A percentile compares a stretch with the other conserved stretches of the same genome.
Evolutionary conservation across 208 protist genomes (phyloP).

Genomic region (Spongospora subterranea): DNA sequence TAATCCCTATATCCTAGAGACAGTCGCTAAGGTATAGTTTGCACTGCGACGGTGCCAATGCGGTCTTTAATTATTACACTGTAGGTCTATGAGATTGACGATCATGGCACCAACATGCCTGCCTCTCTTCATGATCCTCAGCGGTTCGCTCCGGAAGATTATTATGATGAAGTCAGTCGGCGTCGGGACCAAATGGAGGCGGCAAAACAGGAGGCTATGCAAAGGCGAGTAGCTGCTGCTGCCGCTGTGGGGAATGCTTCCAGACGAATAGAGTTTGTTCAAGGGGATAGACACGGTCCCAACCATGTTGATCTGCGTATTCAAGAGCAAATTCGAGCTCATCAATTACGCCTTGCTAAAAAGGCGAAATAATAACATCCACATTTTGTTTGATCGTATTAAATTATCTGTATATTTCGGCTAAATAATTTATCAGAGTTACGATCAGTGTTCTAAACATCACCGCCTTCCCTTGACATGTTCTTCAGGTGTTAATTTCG

Average conservation of each 20-base stretch:
- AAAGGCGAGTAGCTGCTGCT: neutral
- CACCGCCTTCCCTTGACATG: too few species aligned
- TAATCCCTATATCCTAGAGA: slow-evolving; percentile 50
- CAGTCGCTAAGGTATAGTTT: slow-evolving; percentile 23
- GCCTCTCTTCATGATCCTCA: neutral
- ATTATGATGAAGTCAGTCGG: neutral
- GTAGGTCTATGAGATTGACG: slow-evolving; percentile 27
- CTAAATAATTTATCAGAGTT: too few species aligned
- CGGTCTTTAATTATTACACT: neutral
- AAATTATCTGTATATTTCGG: too few species aligned
- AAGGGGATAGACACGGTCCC: too few species aligned
- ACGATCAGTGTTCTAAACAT: too few species aligned
- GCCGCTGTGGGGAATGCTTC: neutral
- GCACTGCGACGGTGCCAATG: neutral
- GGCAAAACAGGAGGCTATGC: neutral
- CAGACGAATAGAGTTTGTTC: too few species aligned
- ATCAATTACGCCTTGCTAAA: neutral
- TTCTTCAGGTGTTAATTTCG: too few species aligned
- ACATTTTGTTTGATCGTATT: too few species aligned
- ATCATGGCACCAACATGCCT: slow-evolving; percentile 32
- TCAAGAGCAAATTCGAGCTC: neutral
- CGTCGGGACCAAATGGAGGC: neutral
- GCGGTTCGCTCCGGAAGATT: neutral
- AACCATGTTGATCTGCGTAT: neutral
- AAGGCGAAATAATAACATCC: too few species aligned